Evolutionary conservation across 176 grass and related monocot species (phyloP).

Genomic region (Lolium perenne): DNA sequence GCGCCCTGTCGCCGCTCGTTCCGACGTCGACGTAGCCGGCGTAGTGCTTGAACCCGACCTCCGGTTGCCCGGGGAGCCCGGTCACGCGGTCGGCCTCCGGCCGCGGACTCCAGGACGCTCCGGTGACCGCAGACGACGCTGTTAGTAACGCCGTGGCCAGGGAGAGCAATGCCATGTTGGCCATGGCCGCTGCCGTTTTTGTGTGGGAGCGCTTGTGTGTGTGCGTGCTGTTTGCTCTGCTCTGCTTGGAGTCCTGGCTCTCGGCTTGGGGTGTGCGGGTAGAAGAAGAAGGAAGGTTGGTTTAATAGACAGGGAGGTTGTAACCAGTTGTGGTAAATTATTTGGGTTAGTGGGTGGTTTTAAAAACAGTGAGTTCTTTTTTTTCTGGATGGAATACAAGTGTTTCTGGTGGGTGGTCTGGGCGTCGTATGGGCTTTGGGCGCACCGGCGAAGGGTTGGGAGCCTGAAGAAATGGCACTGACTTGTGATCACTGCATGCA

Average conservation of each 20-base stretch:
- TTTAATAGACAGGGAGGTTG: constrained; percentile 37
- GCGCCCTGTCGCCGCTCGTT: constrained; percentile 54
- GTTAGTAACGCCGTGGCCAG: constrained; percentile 33
- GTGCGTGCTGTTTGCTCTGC: neutral
- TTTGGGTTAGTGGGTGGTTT: constrained; percentile 8
- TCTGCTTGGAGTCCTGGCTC: constrained; percentile 8
- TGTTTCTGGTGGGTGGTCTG: too few relatives aligned
- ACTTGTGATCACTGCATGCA: neutral
- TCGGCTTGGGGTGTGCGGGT: constrained; percentile 1
- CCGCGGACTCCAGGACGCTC: constrained; percentile 22
- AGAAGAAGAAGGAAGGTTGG: constrained; percentile 10
- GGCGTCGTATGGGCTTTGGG: too few relatives aligned
- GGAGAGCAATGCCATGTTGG: constrained; percentile 10
- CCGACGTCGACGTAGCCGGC: constrained; percentile 74
- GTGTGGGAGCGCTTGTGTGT: neutral
- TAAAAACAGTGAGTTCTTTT: neutral
- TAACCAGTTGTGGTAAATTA: constrained; percentile 1
- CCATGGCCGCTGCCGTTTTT: constrained; percentile 1
- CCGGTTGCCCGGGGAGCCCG: constrained; percentile 73
- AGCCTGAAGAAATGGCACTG: too few relatives aligned
- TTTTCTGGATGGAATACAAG: neutral
- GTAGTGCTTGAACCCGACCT: constrained; percentile 75
- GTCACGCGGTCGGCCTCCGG: constrained; percentile 60
- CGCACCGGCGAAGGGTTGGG: too few relatives aligned
- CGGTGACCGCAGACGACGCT: constrained; percentile 20